These are phyloP conservation scores for Neospermospora avenae DNA, from an alignment of 2,329 filamentous ascomycete genomes.

Conservation along the genomic window DNA sequence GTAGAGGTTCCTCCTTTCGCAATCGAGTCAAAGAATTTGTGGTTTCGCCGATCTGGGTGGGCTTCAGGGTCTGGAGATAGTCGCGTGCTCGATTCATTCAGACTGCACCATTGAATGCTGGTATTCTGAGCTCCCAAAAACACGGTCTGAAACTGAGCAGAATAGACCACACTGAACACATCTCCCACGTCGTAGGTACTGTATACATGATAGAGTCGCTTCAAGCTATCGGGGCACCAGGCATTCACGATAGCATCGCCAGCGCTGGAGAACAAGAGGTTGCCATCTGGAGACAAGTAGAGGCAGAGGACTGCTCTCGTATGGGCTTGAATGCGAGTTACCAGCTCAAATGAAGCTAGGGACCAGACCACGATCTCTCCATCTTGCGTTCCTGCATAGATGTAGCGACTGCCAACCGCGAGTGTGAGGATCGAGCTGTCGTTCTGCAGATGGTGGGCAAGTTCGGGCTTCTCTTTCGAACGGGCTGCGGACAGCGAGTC, in stretches of 20 bases:
- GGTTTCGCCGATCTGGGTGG: constrained; percentile 73
- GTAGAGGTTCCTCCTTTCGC: constrained; percentile 79
- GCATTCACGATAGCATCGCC: constrained; percentile 94
- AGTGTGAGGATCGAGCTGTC: constrained; percentile 79
- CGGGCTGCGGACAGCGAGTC: not conserved
- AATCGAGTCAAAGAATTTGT: constrained; percentile 93
- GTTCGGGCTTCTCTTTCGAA: constrained; percentile 48
- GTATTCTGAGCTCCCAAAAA: constrained; percentile 95
- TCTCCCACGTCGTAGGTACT: constrained; percentile 93
- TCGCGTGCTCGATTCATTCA: constrained; percentile 60
- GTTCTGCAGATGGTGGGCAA: constrained; percentile 73
- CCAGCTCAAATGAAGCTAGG: constrained; percentile 79
- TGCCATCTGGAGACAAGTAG: constrained; percentile 69
- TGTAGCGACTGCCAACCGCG: constrained; percentile 72
- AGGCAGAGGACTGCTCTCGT: constrained; percentile 87
- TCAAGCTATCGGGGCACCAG: constrained; percentile 77
- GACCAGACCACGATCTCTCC: constrained; percentile 93
- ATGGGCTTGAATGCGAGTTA: constrained; percentile 79
- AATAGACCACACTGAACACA: constrained; percentile 93
- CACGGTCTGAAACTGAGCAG: constrained; percentile 71
- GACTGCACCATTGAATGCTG: constrained; percentile 86
- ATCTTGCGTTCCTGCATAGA: constrained; percentile 90
- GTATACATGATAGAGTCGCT: constrained; percentile 82
- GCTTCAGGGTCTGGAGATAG: constrained; percentile 61
- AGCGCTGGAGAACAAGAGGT: constrained; percentile 83